Conservation (phyloP, 805 yeast genomes). For the Yarrowia sp. region DNA sequence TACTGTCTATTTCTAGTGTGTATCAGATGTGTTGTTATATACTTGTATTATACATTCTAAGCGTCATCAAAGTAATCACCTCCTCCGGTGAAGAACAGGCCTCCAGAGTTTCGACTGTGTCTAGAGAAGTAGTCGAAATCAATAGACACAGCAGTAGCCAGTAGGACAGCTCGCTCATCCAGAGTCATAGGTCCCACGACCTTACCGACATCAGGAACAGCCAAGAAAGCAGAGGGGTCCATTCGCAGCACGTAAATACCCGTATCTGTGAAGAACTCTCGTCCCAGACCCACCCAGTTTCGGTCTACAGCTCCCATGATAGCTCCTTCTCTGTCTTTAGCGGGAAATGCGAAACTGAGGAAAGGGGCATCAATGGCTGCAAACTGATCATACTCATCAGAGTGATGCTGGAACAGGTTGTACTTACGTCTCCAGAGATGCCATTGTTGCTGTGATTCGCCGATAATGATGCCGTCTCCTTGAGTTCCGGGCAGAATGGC, state of each 20-base stretch:
- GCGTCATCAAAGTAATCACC: conserved; percentile 32
- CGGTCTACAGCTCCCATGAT: conserved; percentile 79
- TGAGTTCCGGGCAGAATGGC: conserved; percentile 55
- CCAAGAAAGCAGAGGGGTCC: conserved; percentile 65
- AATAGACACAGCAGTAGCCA: conserved; percentile 86
- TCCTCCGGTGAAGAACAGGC: conserved; percentile 40
- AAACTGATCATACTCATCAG: conserved; percentile 64
- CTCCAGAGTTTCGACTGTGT: conserved; percentile 60
- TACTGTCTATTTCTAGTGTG: background rate
- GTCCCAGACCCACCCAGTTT: conserved; percentile 91
- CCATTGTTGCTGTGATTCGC: conserved; percentile 91
- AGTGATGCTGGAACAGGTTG: conserved; percentile 56
- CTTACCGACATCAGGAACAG: conserved; percentile 52
- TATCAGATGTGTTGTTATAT: background rate
- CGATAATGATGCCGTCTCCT: conserved; percentile 54
- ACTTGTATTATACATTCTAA: background rate
- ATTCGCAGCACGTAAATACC: conserved; percentile 86
- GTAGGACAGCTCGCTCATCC: conserved; percentile 80
- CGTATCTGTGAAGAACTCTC: conserved; percentile 91
- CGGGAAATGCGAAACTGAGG: conserved; percentile 82
- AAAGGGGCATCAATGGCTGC: conserved; percentile 87
- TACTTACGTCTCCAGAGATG: conserved; percentile 90
- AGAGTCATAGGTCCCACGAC: conserved; percentile 49
- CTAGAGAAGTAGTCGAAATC: conserved; percentile 97
- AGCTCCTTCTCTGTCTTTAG: conserved; percentile 54